Evolutionary conservation across 441 rosid genomes (phyloP), one percentile per base, ranked within the genome.

Genomic region (Erodium trifolium): DNA sequence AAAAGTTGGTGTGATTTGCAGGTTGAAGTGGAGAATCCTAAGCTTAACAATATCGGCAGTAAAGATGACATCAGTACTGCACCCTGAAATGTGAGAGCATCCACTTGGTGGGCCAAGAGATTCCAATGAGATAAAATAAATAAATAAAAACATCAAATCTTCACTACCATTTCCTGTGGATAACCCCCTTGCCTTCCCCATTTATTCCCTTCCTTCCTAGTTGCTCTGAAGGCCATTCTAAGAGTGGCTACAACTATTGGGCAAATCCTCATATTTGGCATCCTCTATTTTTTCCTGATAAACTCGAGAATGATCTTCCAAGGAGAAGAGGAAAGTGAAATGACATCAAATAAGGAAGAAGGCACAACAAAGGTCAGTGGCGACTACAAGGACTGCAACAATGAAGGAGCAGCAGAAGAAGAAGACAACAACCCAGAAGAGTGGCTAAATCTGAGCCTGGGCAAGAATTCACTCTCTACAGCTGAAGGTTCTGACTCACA

Each of bases 381-480:
- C 8, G 5, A 37, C 41, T 37, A 37, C 41, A 37, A 37, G 41
- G 8, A 37, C 41, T 37, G 41, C 41, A 37, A 5, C 41, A 37
- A 37, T 37, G 41, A 37, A 4, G 41, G 41, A 37, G 8, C 41
- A 37, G 41, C 5, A 37, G 41, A 37, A 37, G 41, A 37, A 37
- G 41, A 34, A 3, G 5, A 51, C 68, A 71, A 57, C 43, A 74
- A 75, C 65, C 79, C 67, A 69, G 82, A 73, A 53, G 86, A 79
- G 81, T 88, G 94, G 94, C 79, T 86, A 74, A 86, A 80, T 73
- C 81, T 88, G 60, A 85, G 83, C 76, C 73, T 88, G 64, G 87
- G 89, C 59, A 76, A 77, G 62, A 76, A 73, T 68, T 76, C 78
- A 37, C 16, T 37, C 41, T 37, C 41, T 37, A 37, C 41, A 37